These are phyloP conservation scores for Quercus agrifolia DNA, from an alignment of 306 rosid species.

Conservation along the genomic window DNA sequence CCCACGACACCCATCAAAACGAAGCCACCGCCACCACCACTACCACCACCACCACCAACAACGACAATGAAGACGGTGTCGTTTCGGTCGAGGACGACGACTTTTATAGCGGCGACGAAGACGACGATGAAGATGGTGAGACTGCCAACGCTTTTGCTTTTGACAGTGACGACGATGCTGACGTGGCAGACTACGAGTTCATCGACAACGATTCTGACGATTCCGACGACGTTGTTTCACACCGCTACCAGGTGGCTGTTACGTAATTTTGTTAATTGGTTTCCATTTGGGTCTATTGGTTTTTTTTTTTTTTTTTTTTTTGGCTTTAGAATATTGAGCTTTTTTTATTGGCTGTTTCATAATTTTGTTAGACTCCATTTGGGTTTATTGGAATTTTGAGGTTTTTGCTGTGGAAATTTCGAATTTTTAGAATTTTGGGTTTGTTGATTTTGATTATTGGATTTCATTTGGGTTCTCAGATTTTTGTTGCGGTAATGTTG, in stretches of 20 bases:
- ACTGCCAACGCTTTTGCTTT: slow-evolving; percentile 22
- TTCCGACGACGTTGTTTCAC: slow-evolving; percentile 44
- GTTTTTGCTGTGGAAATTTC: background rate
- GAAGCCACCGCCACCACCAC: too few species aligned
- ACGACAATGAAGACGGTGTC: slow-evolving; percentile 18
- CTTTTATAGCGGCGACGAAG: slow-evolving; percentile 59
- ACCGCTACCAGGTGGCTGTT: slow-evolving; percentile 44
- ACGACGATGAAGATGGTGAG: slow-evolving; percentile 47
- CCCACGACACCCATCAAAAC: slow-evolving; percentile 18
- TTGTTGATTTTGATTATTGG: background rate
- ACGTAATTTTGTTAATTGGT: background rate
- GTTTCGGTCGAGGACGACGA: slow-evolving; percentile 42
- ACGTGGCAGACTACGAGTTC: slow-evolving; percentile 57
- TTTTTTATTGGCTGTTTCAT: too few species aligned
- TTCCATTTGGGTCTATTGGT: background rate
- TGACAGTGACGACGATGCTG: slow-evolving; percentile 67
- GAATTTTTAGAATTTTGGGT: background rate
- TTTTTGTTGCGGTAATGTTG: background rate
- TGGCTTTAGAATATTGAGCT: too few species aligned
- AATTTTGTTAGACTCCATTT: too few species aligned
- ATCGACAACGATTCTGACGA: slow-evolving; percentile 61
- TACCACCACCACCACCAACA: too few species aligned
- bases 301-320: too few species aligned
- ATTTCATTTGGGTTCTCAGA: background rate
- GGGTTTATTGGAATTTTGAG: too few species aligned